Evolutionary conservation across 805 yeast species (phyloP).

Genomic region (Sugiyamaella qingdaonensis): DNA sequence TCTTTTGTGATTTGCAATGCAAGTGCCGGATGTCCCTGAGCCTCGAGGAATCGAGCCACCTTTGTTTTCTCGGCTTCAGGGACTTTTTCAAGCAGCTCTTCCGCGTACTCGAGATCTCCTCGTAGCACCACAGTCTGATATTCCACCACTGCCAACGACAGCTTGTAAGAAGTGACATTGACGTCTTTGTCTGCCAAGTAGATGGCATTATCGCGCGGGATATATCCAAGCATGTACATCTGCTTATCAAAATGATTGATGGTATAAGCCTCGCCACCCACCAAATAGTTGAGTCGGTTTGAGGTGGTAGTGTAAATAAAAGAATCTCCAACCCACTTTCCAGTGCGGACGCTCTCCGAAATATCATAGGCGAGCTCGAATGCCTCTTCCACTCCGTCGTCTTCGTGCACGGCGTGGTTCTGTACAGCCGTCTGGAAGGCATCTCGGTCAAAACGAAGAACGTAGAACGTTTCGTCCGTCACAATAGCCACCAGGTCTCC

Average conservation of each 20-base stretch:
- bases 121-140: constrained; percentile 94
- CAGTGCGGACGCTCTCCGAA: constrained; percentile 76
- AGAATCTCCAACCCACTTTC: constrained; percentile 97
- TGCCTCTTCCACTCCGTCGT: constrained; percentile 84
- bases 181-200: constrained; percentile 90
- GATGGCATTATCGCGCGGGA: constrained; percentile 84
- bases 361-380: constrained; percentile 83
- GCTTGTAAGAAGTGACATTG: constrained; percentile 72
- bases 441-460: constrained; percentile 68
- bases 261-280: constrained; percentile 89
- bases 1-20: constrained; percentile 83
- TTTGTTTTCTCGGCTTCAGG: constrained; percentile 64
- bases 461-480: constrained; percentile 68
- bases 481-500: constrained; percentile 83
- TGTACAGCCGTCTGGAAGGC: constrained; percentile 59
- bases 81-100: constrained; percentile 51
- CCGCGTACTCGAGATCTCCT: constrained; percentile 86
- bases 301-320: constrained; percentile 84
- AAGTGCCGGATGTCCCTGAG: constrained; percentile 80
- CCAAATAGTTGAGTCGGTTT: constrained; percentile 87
- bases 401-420: constrained; percentile 56
- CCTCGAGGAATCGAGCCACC: constrained; percentile 88
- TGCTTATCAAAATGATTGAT: constrained; percentile 89
- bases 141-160: constrained; percentile 83
- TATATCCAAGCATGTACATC: constrained; percentile 81